These are phyloP conservation scores for Pichia terricola DNA, from an alignment of 1,139 yeast species.

Conservation along the genomic window DNA sequence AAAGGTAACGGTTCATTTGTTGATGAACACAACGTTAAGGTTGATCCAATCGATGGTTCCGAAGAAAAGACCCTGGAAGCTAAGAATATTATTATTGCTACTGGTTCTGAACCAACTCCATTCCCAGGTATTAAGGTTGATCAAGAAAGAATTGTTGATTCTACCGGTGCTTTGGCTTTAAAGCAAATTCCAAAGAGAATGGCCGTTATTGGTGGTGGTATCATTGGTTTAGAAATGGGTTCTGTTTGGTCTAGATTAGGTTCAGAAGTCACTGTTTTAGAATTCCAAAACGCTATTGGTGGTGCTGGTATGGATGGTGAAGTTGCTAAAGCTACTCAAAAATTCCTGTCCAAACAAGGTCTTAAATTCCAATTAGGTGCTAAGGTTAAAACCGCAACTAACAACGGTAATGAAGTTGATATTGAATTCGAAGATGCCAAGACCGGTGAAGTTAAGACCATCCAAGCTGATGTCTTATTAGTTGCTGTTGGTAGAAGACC, in stretches of 20 bases:
- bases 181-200: slow-evolving; percentile 86
- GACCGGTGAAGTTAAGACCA: slow-evolving; percentile 65
- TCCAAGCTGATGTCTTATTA: slow-evolving; percentile 86
- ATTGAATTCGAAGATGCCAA: slow-evolving; percentile 86
- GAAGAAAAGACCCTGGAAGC: slow-evolving; percentile 63
- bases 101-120: slow-evolving; percentile 97
- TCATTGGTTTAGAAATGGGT: slow-evolving; percentile 98
- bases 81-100: slow-evolving; percentile 87
- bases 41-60: slow-evolving; percentile 75
- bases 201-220: slow-evolving; percentile 98
- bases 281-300: slow-evolving; percentile 85
- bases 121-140: slow-evolving; percentile 97
- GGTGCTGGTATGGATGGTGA: slow-evolving; percentile 96
- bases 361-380: slow-evolving; percentile 87
- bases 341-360: slow-evolving; percentile 89
- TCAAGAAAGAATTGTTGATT: slow-evolving; percentile 93
- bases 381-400: slow-evolving; percentile 77
- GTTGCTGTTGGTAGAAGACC: slow-evolving; percentile 99
- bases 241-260: slow-evolving; percentile 96
- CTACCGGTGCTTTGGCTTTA: slow-evolving; percentile 84
- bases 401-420: slow-evolving; percentile 82
- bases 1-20: slow-evolving; percentile 89
- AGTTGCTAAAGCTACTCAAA: slow-evolving; percentile 83
- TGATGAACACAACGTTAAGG: slow-evolving; percentile 68
- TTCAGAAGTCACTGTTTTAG: slow-evolving; percentile 88